Conservation (phyloP, 352 stramenopile genomes). For the Globisporangium cylindrosporum region DNA sequence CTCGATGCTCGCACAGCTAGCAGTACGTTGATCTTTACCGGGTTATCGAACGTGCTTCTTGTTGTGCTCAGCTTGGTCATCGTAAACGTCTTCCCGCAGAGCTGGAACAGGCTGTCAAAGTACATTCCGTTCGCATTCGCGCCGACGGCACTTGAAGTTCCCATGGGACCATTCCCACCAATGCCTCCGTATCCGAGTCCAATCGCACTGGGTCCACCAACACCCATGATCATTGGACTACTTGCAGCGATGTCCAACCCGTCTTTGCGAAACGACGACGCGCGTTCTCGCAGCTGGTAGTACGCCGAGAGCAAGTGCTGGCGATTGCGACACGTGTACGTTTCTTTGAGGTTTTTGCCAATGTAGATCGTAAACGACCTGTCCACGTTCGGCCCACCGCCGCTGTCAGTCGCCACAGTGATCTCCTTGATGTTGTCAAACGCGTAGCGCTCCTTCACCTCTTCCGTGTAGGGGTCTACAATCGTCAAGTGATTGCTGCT, state of each 20-base stretch:
- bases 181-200: slow-evolving; percentile 30
- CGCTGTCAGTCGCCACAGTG: slow-evolving; percentile 66
- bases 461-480: slow-evolving; percentile 80
- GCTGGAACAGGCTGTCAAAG: slow-evolving; percentile 85
- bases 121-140: slow-evolving; percentile 64
- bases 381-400: slow-evolving; percentile 60
- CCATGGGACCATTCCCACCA: slow-evolving; percentile 20
- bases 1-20: slow-evolving; percentile 76
- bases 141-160: slow-evolving; percentile 22
- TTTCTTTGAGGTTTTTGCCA: slow-evolving; percentile 84
- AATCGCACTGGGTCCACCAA: slow-evolving; percentile 11
- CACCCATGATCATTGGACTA: slow-evolving; percentile 37
- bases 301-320: slow-evolving; percentile 85
- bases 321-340: slow-evolving; percentile 80
- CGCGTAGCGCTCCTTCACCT: slow-evolving; percentile 83
- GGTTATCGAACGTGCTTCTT: slow-evolving; percentile 54
- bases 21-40: slow-evolving; percentile 70
- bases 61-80: slow-evolving; percentile 87
- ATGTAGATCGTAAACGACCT: slow-evolving; percentile 82
- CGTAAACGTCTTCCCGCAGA: slow-evolving; percentile 81
- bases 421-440: slow-evolving; percentile 90
- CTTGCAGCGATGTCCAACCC: slow-evolving; percentile 46
- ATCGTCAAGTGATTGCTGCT: slow-evolving; percentile 80
- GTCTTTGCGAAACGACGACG: slow-evolving; percentile 65
- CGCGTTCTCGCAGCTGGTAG: slow-evolving; percentile 78